Percentiles rank a stretch among this genome's conserved stretches.
Evolutionary conservation across 768 basidiomycete species (phyloP).

Genomic region (Mycena rebaudengoi): DNA sequence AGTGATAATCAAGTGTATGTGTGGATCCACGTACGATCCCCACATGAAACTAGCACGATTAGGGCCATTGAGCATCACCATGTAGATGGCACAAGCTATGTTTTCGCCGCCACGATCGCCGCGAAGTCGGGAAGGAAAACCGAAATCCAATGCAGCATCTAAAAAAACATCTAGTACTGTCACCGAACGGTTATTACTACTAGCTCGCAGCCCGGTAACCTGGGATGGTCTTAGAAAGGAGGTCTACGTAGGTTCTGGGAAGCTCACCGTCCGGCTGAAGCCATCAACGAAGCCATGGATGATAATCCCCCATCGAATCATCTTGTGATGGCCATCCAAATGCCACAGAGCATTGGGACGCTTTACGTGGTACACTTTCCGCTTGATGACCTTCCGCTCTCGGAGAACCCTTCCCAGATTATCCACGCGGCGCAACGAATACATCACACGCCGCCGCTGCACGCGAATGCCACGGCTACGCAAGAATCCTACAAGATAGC

Average conservation of each 20-base stretch:
- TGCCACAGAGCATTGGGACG: conserved; percentile 34
- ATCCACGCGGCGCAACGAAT: conserved; percentile 31
- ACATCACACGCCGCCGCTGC: conserved; percentile 17
- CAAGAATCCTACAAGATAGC: conserved; percentile 33
- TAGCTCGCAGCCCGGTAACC: conserved; percentile 21
- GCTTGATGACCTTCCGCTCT: conserved; percentile 11
- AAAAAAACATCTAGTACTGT: conserved; percentile 18
- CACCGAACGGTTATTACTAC: conserved; percentile 14
- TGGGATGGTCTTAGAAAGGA: not conserved
- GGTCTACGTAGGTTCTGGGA: not conserved
- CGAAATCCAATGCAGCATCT: not conserved
- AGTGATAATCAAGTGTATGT: conserved; percentile 34
- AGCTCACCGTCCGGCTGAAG: conserved; percentile 34
- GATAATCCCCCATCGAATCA: conserved; percentile 37
- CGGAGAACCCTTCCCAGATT: conserved; percentile 25
- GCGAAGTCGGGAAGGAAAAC: conserved; percentile 28
- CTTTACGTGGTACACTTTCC: conserved; percentile 24
- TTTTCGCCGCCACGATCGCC: conserved; percentile 40
- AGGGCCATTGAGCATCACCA: conserved; percentile 34
- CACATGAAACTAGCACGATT: conserved; percentile 26
- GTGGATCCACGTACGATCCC: conserved; percentile 33
- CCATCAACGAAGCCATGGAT: conserved; percentile 42
- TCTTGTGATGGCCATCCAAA: conserved; percentile 36
- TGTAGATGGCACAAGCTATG: conserved; percentile 30
- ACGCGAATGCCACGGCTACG: conserved; percentile 28